Evolutionary conservation across 2,329 filamentous ascomycete species (phyloP).

Genomic region (Sphaerulina vaccinii): DNA sequence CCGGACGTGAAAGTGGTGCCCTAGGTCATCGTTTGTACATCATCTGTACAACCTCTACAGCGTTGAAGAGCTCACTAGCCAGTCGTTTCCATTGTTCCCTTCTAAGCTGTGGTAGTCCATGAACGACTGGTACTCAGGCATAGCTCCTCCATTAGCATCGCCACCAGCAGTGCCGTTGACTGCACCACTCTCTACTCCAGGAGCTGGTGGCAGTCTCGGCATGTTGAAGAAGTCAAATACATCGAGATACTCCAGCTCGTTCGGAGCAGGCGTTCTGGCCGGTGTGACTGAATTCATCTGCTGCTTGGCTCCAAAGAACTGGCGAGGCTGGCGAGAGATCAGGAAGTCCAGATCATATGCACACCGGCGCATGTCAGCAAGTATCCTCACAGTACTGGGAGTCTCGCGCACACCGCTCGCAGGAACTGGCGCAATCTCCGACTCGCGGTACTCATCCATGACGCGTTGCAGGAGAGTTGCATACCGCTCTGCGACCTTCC

Average conservation of each 20-base stretch:
- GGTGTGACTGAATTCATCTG: slow-evolving; percentile 33
- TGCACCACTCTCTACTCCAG: slow-evolving; percentile 28
- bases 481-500: slow-evolving; percentile 83
- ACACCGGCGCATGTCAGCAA: slow-evolving; percentile 87
- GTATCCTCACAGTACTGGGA: slow-evolving; percentile 78
- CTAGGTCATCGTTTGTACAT: too few relatives aligned
- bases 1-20: too few relatives aligned
- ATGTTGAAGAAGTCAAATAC: slow-evolving; percentile 96
- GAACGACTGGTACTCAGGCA: slow-evolving; percentile 26
- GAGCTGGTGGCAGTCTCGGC: slow-evolving; percentile 62
- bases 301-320: slow-evolving; percentile 37
- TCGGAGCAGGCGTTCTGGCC: slow-evolving; percentile 59
- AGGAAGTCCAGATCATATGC: slow-evolving; percentile 88
- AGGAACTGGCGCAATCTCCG: slow-evolving; percentile 58
- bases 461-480: slow-evolving; percentile 76
- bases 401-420: slow-evolving; percentile 69
- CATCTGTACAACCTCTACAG: background rate
- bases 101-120: slow-evolving; percentile 28
- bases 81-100: slow-evolving; percentile 21
- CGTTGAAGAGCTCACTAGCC: slow-evolving; percentile 19
- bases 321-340: slow-evolving; percentile 74
- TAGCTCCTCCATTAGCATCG: slow-evolving; percentile 29
- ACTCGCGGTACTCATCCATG: slow-evolving; percentile 80
- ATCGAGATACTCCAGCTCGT: slow-evolving; percentile 86
- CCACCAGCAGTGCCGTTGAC: slow-evolving; percentile 29